These are phyloP conservation scores for Heritiera fomes DNA, from an alignment of 345 rosid genomes.

Conservation along the genomic window DNA sequence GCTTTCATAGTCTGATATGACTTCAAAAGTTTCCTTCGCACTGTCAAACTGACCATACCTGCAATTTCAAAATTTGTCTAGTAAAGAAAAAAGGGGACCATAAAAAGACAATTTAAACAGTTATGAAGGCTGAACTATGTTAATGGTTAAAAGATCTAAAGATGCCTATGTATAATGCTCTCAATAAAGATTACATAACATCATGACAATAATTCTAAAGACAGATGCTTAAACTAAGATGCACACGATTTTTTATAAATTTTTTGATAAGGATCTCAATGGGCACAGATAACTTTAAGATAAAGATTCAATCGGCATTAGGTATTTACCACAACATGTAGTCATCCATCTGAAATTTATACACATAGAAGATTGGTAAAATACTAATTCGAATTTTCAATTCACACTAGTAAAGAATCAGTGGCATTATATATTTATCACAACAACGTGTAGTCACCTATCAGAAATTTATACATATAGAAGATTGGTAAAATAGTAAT, in stretches of 20 bases:
- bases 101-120: conserved; percentile 12
- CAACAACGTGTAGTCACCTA: background rate
- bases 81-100: conserved; percentile 1
- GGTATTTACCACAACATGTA: background rate
- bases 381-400: background rate
- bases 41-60: conserved; percentile 97
- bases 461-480: background rate
- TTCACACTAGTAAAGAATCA: background rate
- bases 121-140: background rate
- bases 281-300: background rate
- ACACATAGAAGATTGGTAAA: background rate
- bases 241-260: background rate
- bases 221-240: background rate
- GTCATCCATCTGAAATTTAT: background rate
- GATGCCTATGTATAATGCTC: conserved; percentile 4
- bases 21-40: conserved; percentile 98
- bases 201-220: background rate
- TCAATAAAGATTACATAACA: background rate
- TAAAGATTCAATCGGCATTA: background rate
- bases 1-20: conserved; percentile 89
- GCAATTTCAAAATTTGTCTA: conserved; percentile 35
- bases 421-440: too few species aligned
- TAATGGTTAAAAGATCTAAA: background rate
- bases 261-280: background rate
- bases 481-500: background rate